Base-by-base conservation (phyloP, 371 early-diverging fungal genomes). In the Zychaea mexicana region DNA sequence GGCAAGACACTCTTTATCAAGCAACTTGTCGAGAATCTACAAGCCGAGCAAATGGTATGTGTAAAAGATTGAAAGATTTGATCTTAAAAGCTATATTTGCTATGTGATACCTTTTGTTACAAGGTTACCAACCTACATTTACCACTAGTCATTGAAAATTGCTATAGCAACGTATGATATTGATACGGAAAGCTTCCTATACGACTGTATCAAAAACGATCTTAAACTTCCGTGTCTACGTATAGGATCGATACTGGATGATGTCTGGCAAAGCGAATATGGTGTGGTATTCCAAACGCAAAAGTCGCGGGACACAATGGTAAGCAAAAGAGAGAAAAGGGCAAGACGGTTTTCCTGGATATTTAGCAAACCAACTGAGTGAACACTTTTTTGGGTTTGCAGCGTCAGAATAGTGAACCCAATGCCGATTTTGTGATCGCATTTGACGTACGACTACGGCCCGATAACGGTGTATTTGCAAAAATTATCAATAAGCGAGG, bases 181-280 rank as follows among this genome's bases (percentile, higher is more conserved):
- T 26, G 53, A 63, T 49, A 56, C 24, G 17, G 64, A 63, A 30
- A 47, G 22, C 15, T 30, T 63, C 22, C 21, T 63, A 2, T 63
- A 24, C 56, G 32, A 47, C 26, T 27, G 30, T 10, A 56, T 63
- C 57, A 46, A 33, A 28, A 58, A 22, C 15, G n/a, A 31, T 2
- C 47, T 56, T 9, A 28, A 55, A 46, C 30, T 63, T 31, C 64
- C 32, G 24, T 63, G 64, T 46, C 21, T 36, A 36, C 64, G 64
- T 1, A 45, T 63, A n/a, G 47, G 57, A 12, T 38, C 56, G 19
- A 47, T 63, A 24, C 24, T 63, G 32, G 56, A 56, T 63, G 64
- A 63, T 10, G 55, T 26, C 19, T 63, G 64, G 64, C 47, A 63
- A n/a, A 28, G 57, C 2, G 64, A 63, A 47, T 63, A 63, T 49